Percentiles rank a stretch among this genome's conserved stretches.
Conservation (phyloP, 2,329 filamentous ascomycete species). For the Pseudocercospora eumusae region DNA sequence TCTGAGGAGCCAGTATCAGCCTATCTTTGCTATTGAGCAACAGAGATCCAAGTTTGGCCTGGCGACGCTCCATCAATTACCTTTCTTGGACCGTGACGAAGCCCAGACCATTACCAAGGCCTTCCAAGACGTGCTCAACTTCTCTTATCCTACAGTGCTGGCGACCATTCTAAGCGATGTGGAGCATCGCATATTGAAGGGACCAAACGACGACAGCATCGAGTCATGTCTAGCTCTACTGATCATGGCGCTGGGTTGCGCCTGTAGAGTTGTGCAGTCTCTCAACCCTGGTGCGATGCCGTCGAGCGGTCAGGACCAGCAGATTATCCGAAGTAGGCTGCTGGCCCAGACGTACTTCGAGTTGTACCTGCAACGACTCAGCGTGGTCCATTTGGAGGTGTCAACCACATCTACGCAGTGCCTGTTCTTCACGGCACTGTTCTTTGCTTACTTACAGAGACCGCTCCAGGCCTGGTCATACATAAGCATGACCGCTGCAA, state of each 20-base stretch:
- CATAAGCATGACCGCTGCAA: slow-evolving; percentile 20
- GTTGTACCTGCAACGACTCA: slow-evolving; percentile 13
- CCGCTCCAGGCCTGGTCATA: slow-evolving; percentile 22
- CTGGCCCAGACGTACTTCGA: slow-evolving; percentile 16
- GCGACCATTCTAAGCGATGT: slow-evolving; percentile 12
- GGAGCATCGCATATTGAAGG: slow-evolving; percentile 14
- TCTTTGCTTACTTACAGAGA: slow-evolving; percentile 23
- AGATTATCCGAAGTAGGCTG: slow-evolving; percentile 5
- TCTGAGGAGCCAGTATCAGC: slow-evolving; percentile 17
- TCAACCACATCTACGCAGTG: slow-evolving; percentile 21
- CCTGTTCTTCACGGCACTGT: slow-evolving; percentile 22
- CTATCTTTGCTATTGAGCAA: slow-evolving; percentile 21
- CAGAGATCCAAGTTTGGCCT: slow-evolving; percentile 11
- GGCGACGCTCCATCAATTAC: background rate
- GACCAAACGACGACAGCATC: slow-evolving; percentile 14
- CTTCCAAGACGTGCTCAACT: slow-evolving; percentile 16
- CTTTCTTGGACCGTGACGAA: slow-evolving; percentile 13
- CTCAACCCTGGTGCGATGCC: background rate
- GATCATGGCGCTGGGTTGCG: slow-evolving; percentile 20
- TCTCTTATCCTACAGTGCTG: slow-evolving; percentile 17
- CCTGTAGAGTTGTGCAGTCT: slow-evolving; percentile 11
- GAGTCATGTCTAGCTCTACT: slow-evolving; percentile 15
- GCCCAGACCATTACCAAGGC: slow-evolving; percentile 8
- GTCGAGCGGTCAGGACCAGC: background rate
- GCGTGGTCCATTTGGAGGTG: slow-evolving; percentile 16